Evolutionary conservation across 768 basidiomycete genomes (phyloP).

Genomic region (Suillus bovinus): DNA sequence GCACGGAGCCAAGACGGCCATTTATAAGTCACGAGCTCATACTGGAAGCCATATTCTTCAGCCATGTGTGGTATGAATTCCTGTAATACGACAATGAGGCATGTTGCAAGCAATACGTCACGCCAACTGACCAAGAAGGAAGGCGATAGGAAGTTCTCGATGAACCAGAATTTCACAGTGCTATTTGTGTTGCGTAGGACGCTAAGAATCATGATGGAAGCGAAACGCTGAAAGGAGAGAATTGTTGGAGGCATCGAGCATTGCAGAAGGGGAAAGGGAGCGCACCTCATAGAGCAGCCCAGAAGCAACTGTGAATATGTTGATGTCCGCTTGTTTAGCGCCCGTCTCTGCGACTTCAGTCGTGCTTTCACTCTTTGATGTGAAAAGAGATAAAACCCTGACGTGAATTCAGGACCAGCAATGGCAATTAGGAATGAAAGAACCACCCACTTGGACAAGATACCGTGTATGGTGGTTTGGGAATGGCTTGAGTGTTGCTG

Average conservation of each 20-base stretch:
- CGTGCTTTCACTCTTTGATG: conserved; percentile 25
- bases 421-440: background rate
- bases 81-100: conserved; percentile 37
- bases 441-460: conserved; percentile 54
- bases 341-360: conserved; percentile 26
- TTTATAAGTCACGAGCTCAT: conserved; percentile 97
- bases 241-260: conserved; percentile 7
- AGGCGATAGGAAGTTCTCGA: conserved; percentile 98
- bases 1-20: conserved; percentile 99
- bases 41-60: conserved; percentile 89
- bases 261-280: conserved; percentile 7
- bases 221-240: conserved; percentile 70
- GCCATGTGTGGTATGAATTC: conserved; percentile 96
- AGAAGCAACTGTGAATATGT: conserved; percentile 98
- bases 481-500: conserved; percentile 31
- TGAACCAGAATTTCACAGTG: conserved; percentile 99
- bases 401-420: conserved; percentile 20
- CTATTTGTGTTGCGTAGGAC: conserved; percentile 93
- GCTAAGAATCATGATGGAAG: conserved; percentile 96
- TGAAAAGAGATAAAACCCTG: conserved; percentile 50
- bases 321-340: conserved; percentile 81
- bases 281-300: conserved; percentile 92
- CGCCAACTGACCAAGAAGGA: conserved; percentile 76
- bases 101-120: background rate
- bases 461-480: conserved; percentile 45